These are phyloP conservation scores for Przewalskia tangutica DNA, from an alignment of 257 asterid species.

Conservation along the genomic window DNA sequence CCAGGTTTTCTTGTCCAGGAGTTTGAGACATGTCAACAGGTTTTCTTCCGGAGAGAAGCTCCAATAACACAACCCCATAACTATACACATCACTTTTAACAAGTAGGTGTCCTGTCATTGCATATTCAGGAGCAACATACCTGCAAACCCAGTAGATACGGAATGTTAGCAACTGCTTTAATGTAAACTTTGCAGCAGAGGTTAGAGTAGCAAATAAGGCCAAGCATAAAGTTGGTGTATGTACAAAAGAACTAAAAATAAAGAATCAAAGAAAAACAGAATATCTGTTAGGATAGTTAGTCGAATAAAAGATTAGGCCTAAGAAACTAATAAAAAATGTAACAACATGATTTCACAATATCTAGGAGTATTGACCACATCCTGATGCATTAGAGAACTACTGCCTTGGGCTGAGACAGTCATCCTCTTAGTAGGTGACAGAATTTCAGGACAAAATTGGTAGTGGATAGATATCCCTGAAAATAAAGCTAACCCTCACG, in stretches of 20 bases:
- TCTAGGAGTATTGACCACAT: not conserved
- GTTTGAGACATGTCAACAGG: constrained; percentile 96
- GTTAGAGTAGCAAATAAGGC: not conserved
- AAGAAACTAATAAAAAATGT: not conserved
- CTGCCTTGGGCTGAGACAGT: not conserved
- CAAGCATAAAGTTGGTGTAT: not conserved
- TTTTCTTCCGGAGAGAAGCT: constrained; percentile 78
- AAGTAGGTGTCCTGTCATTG: constrained; percentile 92
- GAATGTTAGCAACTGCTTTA: not conserved
- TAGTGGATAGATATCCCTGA: not conserved
- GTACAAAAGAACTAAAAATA: not conserved
- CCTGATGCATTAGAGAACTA: not conserved
- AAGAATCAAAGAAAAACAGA: not conserved
- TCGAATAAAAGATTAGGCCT: not conserved
- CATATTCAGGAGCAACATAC: constrained; percentile 96
- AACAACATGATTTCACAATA: not conserved
- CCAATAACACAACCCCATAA: constrained; percentile 84
- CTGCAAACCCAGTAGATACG: constrained; percentile 21
- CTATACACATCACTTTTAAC: constrained; percentile 95
- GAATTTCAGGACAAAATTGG: not conserved
- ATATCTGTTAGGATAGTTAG: not conserved
- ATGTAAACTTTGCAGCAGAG: not conserved
- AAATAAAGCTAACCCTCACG: not conserved
- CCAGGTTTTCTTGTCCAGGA: constrained; percentile 89
- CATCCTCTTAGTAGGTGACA: not conserved